Percentiles rank a stretch among this genome's conserved stretches.
phyloP scores from a whole-genome alignment of 345 rosid genomes.

The Lepidium aucheri region DNA sequence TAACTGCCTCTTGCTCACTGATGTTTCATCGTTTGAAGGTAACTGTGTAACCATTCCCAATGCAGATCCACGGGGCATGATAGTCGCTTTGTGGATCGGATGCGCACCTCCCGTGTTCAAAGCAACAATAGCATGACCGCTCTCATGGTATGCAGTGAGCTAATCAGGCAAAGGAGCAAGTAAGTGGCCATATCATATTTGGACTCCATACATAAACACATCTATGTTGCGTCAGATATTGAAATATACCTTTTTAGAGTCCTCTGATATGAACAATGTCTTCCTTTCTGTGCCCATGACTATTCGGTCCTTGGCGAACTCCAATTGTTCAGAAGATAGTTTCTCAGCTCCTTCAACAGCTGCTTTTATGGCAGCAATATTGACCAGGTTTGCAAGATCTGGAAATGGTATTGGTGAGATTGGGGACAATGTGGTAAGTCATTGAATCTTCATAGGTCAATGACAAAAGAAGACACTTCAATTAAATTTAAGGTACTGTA shows the following conservation, averaged over 20 bases:
- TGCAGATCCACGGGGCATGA: constrained; percentile 98
- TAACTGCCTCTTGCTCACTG: constrained; percentile 88
- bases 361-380: constrained; percentile 97
- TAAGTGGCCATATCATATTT: neutral
- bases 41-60: constrained; percentile 98
- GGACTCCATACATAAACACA: neutral
- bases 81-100: constrained; percentile 97
- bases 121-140: constrained; percentile 98
- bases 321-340: constrained; percentile 62
- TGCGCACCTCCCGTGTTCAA: constrained; percentile 84
- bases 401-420: constrained; percentile 8
- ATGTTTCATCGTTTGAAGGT: constrained; percentile 94
- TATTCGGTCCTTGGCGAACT: constrained; percentile 91
- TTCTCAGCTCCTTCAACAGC: constrained; percentile 95
- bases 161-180: constrained; percentile 28
- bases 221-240: neutral
- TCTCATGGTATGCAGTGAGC: constrained; percentile 99
- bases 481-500: neutral
- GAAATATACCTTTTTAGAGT: constrained; percentile 75
- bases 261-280: constrained; percentile 94
- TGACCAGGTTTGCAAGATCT: constrained; percentile 97
- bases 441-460: neutral
- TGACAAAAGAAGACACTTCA: neutral
- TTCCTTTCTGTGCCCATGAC: constrained; percentile 96
- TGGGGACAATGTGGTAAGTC: neutral